Evolutionary conservation across 1,284 basidiomycete species (phyloP), one percentile per base, ranked within the genome.

Genomic region (Moesziomyces aphidis): DNA sequence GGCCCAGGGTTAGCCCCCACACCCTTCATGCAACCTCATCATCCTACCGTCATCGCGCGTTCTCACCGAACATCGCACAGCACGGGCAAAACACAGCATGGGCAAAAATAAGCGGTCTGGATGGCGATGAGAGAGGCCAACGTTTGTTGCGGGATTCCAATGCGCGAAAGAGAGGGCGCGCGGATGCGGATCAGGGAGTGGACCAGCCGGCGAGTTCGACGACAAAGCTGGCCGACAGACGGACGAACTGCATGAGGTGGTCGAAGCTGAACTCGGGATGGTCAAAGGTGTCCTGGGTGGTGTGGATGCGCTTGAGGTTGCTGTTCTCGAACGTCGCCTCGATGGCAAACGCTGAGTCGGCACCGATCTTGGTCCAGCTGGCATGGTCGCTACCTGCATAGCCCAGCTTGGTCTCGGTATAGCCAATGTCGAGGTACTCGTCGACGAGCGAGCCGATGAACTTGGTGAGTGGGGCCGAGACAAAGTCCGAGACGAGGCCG

Each of bases 401-500:
- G 34, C 95, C 94, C 85, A 95, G 95, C 87, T 92, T 82, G 52
- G 88, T 88, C 55, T 86, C 78, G 19, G 86, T 86, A 83, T 86
- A 61, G 58, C 85, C 73, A 7, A 83, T 77, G 44, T 71, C 61
- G 26, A 82, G 64, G 85, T 98, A 98, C 60, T 88, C 85, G 28
- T 92, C 89, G 5, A 96, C 89, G 28, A 88, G 73, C 5, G 69
- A 85, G 86, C 90, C 91, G 85, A 97, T 91, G 86, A 92, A 93
- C 46, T 89, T 86, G 6, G 94, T 96, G 10, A 82, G 74, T 88
- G 85, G 86, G 10, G 88, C 85, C 83, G 95, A 90, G 51, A 93
- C 91, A 83, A 88, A 97, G 86, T 99, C 96, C 55, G 89, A 90
- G 78, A 98, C 93, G 64, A 99, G 89, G 28, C 95, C 96, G 70